phyloP scores from a whole-genome alignment of 495 filamentous ascomycete genomes.

The Daldinia vernicosa region DNA sequence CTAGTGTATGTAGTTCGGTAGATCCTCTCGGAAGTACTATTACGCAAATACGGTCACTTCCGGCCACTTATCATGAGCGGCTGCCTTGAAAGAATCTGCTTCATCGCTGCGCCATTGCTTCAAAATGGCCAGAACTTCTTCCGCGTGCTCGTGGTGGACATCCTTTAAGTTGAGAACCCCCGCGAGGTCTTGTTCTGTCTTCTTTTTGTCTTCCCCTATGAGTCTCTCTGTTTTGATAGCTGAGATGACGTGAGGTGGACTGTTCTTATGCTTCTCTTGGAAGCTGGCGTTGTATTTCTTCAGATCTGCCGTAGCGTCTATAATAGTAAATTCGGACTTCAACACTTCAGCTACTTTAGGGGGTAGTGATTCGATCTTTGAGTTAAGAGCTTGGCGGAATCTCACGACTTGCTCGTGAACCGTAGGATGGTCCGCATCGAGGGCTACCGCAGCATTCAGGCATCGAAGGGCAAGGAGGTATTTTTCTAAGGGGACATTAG shows the following conservation, averaged over 20 bases:
- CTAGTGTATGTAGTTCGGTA: neutral
- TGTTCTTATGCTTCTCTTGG: constrained; percentile 68
- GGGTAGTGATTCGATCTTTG: constrained; percentile 61
- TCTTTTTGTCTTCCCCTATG: constrained; percentile 64
- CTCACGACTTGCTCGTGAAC: constrained; percentile 78
- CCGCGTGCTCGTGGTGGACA: constrained; percentile 68
- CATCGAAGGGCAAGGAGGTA: constrained; percentile 85
- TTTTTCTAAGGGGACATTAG: constrained; percentile 68
- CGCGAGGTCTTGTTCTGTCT: constrained; percentile 68
- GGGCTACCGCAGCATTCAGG: constrained; percentile 72
- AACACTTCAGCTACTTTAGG: constrained; percentile 71
- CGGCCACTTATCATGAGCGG: constrained; percentile 75
- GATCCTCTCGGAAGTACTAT: neutral
- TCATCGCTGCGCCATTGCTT: constrained; percentile 67
- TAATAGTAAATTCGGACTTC: constrained; percentile 68
- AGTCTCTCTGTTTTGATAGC: constrained; percentile 67
- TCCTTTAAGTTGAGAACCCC: constrained; percentile 63
- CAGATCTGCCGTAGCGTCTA: constrained; percentile 66
- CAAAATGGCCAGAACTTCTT: constrained; percentile 66
- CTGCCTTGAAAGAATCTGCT: constrained; percentile 65
- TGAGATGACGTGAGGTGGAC: constrained; percentile 68
- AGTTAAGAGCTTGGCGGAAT: constrained; percentile 71
- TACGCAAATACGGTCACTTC: constrained; percentile 68
- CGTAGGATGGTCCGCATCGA: constrained; percentile 76
- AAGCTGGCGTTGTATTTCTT: constrained; percentile 74